Evolutionary conservation across 371 early-diverging fungal species (phyloP).

Genomic region (Mortierella sp.): DNA sequence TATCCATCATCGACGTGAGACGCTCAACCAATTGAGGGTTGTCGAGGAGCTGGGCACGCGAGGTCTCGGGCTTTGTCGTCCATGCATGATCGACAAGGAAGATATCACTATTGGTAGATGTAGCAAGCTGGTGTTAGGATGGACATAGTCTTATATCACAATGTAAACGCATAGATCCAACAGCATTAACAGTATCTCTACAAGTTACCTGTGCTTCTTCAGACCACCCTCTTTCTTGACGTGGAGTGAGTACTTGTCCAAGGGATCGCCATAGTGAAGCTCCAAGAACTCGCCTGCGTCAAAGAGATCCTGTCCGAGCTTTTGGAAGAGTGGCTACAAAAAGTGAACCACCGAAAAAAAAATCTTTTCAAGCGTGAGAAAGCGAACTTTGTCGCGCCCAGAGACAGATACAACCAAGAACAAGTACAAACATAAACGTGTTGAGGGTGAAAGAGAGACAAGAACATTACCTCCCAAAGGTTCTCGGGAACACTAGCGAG

Average conservation of each 20-base stretch:
- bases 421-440: background rate
- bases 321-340: conserved; percentile 68
- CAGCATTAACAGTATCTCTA: background rate
- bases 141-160: background rate
- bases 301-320: conserved; percentile 72
- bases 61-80: conserved; percentile 76
- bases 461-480: conserved; percentile 67
- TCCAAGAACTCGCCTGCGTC: conserved; percentile 70
- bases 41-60: conserved; percentile 65
- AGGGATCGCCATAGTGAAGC: conserved; percentile 70
- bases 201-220: conserved; percentile 66
- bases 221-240: conserved; percentile 64
- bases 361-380: conserved; percentile 13
- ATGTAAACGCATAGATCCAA: no score
- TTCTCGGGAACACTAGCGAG: conserved; percentile 68
- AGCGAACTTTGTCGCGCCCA: background rate
- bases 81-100: conserved; percentile 81
- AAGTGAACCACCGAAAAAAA: background rate
- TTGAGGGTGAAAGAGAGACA: background rate
- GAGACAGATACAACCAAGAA: background rate
- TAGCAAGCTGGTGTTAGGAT: background rate
- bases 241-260: conserved; percentile 70
- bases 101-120: conserved; percentile 62
- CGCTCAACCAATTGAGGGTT: conserved; percentile 71
- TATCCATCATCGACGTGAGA: conserved; percentile 74